Conservation (phyloP, 345 rosid species). For the Eucalyptus urophylla region DNA sequence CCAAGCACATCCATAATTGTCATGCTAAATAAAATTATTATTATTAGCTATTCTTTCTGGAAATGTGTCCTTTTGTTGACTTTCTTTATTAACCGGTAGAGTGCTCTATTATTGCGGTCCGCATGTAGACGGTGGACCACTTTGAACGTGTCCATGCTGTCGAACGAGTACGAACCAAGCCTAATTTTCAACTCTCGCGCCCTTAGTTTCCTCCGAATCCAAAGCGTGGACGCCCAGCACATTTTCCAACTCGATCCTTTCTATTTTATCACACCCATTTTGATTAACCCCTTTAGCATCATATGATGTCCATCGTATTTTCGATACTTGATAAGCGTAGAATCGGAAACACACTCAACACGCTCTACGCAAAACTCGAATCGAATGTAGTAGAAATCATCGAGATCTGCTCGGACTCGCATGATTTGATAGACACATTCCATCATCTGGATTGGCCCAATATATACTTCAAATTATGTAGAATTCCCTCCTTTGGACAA, state of each 20-base stretch:
- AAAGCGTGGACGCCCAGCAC: too few relatives aligned
- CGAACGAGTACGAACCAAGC: background rate
- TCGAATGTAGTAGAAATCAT: background rate
- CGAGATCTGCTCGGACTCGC: background rate
- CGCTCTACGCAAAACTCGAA: rapidly evolving
- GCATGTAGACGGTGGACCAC: rapidly evolving
- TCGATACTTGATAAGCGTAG: background rate
- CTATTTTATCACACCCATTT: too few relatives aligned
- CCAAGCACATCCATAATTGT: too few relatives aligned
- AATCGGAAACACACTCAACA: rapidly evolving
- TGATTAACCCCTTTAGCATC: too few relatives aligned
- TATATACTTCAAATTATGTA: rapidly evolving
- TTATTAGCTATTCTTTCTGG: background rate
- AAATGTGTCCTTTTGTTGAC: background rate
- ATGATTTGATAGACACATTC: background rate
- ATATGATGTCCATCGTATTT: too few relatives aligned
- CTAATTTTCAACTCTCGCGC: background rate
- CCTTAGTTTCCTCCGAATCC: too few relatives aligned
- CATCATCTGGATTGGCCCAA: too few relatives aligned
- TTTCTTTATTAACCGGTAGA: too few relatives aligned
- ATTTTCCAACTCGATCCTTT: too few relatives aligned
- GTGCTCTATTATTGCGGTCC: too few relatives aligned
- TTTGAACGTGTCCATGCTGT: rapidly evolving
- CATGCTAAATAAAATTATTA: too few relatives aligned
- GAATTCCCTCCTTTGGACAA: background rate